phyloP scores from a whole-genome alignment of 2,329 filamentous ascomycete genomes.

The Helotiales sp. region DNA sequence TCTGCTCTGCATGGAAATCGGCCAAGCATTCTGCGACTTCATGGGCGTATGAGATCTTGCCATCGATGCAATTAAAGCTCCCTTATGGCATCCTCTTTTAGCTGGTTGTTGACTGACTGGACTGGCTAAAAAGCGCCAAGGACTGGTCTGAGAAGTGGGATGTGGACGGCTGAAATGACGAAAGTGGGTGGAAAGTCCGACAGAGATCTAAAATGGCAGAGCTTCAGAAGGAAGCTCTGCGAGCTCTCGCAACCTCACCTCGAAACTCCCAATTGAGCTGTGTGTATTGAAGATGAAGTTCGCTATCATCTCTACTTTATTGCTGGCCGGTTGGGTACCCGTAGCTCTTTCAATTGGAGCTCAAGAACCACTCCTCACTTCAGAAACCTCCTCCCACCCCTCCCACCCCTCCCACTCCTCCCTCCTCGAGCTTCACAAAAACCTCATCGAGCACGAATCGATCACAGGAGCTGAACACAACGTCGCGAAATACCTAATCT shows the following conservation, averaged over 20 bases:
- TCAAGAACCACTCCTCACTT: constrained; percentile 20
- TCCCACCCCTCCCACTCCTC: constrained; percentile 8
- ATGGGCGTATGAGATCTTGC: too few species aligned
- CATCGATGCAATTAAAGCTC: too few species aligned
- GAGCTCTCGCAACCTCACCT: not conserved
- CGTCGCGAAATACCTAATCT: constrained; percentile 57
- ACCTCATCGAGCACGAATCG: constrained; percentile 62
- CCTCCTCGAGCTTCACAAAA: constrained; percentile 61
- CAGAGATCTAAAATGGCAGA: too few species aligned
- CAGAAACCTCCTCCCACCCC: not conserved
- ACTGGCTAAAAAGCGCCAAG: too few species aligned
- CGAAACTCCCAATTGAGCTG: not conserved
- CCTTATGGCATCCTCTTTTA: too few species aligned
- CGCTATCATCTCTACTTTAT: constrained; percentile 6
- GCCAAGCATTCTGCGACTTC: too few species aligned
- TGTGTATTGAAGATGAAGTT: constrained; percentile 23
- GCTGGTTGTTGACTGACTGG: too few species aligned
- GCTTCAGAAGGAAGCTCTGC: too few species aligned
- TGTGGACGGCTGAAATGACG: too few species aligned
- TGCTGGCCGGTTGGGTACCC: constrained; percentile 17
- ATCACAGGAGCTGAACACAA: constrained; percentile 60
- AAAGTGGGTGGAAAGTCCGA: too few species aligned
- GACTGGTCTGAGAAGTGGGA: too few species aligned
- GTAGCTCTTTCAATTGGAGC: constrained; percentile 15
- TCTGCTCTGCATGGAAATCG: too few species aligned